These are phyloP conservation scores for Hypoxylon sp. DNA, from an alignment of 2,329 filamentous ascomycete genomes.

Conservation along the genomic window DNA sequence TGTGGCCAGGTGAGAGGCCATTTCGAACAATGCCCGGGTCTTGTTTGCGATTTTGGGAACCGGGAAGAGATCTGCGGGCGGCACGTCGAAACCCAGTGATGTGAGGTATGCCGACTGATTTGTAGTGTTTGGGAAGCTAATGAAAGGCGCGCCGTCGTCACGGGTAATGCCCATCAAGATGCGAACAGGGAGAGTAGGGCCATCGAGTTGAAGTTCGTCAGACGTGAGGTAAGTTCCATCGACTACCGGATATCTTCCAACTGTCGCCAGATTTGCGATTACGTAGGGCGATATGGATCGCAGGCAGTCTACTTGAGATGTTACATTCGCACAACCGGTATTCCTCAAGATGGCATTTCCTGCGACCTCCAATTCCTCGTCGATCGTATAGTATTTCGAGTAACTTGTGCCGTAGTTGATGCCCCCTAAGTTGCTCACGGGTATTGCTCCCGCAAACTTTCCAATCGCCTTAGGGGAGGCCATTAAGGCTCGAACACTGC, in stretches of 20 bases:
- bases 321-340: constrained; percentile 66
- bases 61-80: constrained; percentile 64
- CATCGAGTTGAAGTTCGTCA: constrained; percentile 63
- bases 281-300: constrained; percentile 61
- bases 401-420: constrained; percentile 70
- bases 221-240: constrained; percentile 69
- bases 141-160: constrained; percentile 71
- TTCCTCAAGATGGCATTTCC: constrained; percentile 67
- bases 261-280: constrained; percentile 58
- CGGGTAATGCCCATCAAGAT: constrained; percentile 70
- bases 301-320: constrained; percentile 68
- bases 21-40: constrained; percentile 70
- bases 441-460: constrained; percentile 65
- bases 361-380: constrained; percentile 64
- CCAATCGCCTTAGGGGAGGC: constrained; percentile 63
- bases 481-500: constrained; percentile 66
- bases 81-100: constrained; percentile 53
- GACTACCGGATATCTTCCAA: constrained; percentile 69
- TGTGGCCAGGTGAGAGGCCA: constrained; percentile 68
- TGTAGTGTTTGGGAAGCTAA: constrained; percentile 60
- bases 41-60: constrained; percentile 62
- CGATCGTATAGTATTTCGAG: constrained; percentile 71
- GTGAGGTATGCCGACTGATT: constrained; percentile 55
- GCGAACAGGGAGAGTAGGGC: constrained; percentile 64
- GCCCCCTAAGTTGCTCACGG: constrained; percentile 60